Percentiles rank a stretch among this genome's conserved stretches.
phyloP scores from a whole-genome alignment of 768 basidiomycete species.

The Dioszegia hungarica region DNA sequence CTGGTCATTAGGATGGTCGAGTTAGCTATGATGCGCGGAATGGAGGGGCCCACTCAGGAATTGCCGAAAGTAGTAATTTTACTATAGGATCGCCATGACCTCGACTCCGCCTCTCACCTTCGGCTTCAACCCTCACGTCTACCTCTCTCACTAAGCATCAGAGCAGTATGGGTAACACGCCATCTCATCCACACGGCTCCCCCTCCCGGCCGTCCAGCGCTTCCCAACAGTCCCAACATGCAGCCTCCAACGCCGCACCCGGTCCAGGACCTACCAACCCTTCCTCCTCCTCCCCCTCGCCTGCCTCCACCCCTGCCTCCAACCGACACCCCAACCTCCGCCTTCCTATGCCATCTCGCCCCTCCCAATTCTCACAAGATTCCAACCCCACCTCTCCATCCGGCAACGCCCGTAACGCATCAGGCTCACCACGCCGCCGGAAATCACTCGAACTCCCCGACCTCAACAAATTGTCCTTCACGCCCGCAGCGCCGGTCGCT shows the following conservation, averaged over 20 bases:
- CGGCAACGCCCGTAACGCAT: conserved; percentile 7
- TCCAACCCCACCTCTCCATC: conserved; percentile 41
- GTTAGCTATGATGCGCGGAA: neutral
- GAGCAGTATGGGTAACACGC: conserved; percentile 22
- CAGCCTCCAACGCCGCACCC: neutral
- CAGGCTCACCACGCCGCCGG: conserved; percentile 39
- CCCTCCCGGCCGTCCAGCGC: neutral
- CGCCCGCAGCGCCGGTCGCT: conserved; percentile 35
- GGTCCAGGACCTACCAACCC: conserved; percentile 8
- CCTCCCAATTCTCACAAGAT: conserved; percentile 32
- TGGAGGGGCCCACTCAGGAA: too few relatives aligned
- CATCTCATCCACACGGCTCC: conserved; percentile 11
- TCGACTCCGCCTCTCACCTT: neutral
- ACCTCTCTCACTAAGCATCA: neutral
- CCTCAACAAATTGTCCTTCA: conserved; percentile 46
- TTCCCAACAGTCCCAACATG: neutral
- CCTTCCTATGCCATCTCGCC: conserved; percentile 36
- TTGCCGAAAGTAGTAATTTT: conserved; percentile 2
- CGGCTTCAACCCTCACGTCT: neutral
- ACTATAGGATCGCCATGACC: neutral
- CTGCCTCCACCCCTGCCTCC: neutral
- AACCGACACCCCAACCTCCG: conserved; percentile 26
- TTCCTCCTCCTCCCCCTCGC: neutral
- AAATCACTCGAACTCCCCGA: conserved; percentile 49
- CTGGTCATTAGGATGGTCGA: neutral